Evolutionary conservation across 1,284 basidiomycete genomes (phyloP).

Genomic region (Malassezia vespertilionis): DNA sequence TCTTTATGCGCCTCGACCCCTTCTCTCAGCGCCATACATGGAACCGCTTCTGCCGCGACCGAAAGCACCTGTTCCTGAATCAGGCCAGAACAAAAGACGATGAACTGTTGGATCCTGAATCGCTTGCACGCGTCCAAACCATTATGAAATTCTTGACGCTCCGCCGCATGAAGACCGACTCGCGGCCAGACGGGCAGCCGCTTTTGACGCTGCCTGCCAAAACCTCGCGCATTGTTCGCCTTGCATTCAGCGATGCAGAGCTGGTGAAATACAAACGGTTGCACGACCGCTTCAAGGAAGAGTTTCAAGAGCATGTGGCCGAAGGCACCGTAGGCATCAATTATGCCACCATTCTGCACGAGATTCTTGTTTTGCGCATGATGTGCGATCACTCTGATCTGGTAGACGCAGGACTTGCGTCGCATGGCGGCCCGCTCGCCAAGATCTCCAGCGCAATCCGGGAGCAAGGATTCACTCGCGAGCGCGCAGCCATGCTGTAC

Average conservation of each 20-base stretch:
- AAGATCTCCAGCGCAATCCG: slow-evolving; percentile 57
- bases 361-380: slow-evolving; percentile 64
- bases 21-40: slow-evolving; percentile 86
- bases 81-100: slow-evolving; percentile 4
- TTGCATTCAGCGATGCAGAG: slow-evolving; percentile 74
- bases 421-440: slow-evolving; percentile 50
- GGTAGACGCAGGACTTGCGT: slow-evolving; percentile 54
- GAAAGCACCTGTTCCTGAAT: slow-evolving; percentile 57
- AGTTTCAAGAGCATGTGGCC: slow-evolving; percentile 74
- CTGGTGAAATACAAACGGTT: slow-evolving; percentile 75
- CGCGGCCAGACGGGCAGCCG: slow-evolving; percentile 64
- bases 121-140: slow-evolving; percentile 82
- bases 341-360: slow-evolving; percentile 92
- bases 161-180: slow-evolving; percentile 86
- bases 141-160: slow-evolving; percentile 95
- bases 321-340: slow-evolving; percentile 85
- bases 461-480: slow-evolving; percentile 65
- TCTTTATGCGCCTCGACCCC: slow-evolving; percentile 81
- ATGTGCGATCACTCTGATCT: slow-evolving; percentile 94
- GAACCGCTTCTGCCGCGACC: slow-evolving; percentile 82
- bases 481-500: slow-evolving; percentile 68
- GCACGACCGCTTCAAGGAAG: slow-evolving; percentile 75
- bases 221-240: slow-evolving; percentile 68
- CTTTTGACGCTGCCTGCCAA: slow-evolving; percentile 75
- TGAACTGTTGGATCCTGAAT: slow-evolving; percentile 60